Conservation (phyloP, 2,329 filamentous ascomycete genomes). For the Aspergillus quadrilineatus region DNA sequence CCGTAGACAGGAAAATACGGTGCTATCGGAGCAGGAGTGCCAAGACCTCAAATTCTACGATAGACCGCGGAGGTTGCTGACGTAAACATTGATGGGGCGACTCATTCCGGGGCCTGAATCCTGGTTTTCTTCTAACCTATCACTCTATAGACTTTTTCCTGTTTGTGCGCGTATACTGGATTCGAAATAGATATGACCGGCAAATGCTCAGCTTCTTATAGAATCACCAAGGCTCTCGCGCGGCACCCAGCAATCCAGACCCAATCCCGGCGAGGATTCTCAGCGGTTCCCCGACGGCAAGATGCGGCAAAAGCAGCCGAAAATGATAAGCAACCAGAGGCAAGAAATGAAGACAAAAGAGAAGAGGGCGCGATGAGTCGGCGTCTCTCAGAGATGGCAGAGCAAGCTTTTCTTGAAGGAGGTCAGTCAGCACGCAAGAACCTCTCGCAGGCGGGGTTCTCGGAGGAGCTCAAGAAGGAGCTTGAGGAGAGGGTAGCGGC, state of each 20-base stretch:
- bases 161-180: neutral
- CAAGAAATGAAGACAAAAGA: constrained; percentile 26
- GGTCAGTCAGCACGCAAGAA: constrained; percentile 56
- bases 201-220: constrained; percentile 18
- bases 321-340: constrained; percentile 13
- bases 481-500: constrained; percentile 60
- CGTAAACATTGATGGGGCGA: constrained; percentile 4
- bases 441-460: constrained; percentile 63
- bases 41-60: neutral
- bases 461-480: constrained; percentile 58
- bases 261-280: constrained; percentile 22
- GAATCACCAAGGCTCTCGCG: constrained; percentile 17
- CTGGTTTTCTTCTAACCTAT: neutral
- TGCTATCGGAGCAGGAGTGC: constrained; percentile 4
- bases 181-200: constrained; percentile 23
- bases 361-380: constrained; percentile 58
- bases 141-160: neutral
- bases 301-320: constrained; percentile 19
- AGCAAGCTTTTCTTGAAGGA: constrained; percentile 57
- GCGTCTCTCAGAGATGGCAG: constrained; percentile 59
- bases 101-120: neutral
- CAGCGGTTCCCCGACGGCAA: constrained; percentile 25
- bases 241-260: constrained; percentile 15
- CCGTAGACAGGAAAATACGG: constrained; percentile 15
- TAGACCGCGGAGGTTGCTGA: constrained; percentile 10